Conservation (phyloP, 2,329 filamentous ascomycete genomes). For the Aspergillus carbonarius region DNA sequence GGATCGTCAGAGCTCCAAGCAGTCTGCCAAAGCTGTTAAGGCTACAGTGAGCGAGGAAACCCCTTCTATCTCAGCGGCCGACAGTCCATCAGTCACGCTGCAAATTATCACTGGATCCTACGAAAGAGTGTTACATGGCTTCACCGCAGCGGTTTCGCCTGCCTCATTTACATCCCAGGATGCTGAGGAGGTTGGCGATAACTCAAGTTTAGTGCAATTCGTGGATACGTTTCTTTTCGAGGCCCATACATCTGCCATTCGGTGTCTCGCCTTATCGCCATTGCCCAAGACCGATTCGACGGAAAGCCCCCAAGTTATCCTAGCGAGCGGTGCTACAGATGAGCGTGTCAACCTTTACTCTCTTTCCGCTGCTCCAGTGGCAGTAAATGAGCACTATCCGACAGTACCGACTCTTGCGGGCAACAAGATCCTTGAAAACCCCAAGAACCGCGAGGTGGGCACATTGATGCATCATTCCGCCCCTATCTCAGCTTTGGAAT, state of each 20-base stretch:
- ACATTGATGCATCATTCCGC: slow-evolving; percentile 82
- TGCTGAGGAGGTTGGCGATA: slow-evolving; percentile 26
- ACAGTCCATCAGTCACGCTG: slow-evolving; percentile 56
- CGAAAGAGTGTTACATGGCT: slow-evolving; percentile 85
- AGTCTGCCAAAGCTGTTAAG: slow-evolving; percentile 37
- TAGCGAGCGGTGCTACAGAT: slow-evolving; percentile 90
- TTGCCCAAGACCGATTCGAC: slow-evolving; percentile 57
- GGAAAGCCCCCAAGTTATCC: slow-evolving; percentile 73
- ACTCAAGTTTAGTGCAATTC: slow-evolving; percentile 59
- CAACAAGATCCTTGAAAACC: slow-evolving; percentile 77
- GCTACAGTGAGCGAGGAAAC: slow-evolving; percentile 21
- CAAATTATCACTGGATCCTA: slow-evolving; percentile 94
- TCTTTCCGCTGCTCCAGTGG: slow-evolving; percentile 69
- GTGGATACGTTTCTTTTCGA: slow-evolving; percentile 95
- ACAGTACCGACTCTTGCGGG: slow-evolving; percentile 67
- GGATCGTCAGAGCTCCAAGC: slow-evolving; percentile 23
- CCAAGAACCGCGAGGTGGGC: slow-evolving; percentile 83
- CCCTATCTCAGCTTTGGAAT: slow-evolving; percentile 74
- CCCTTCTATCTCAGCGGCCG: slow-evolving; percentile 23
- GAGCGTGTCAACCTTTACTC: slow-evolving; percentile 95
- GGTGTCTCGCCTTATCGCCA: slow-evolving; percentile 82
- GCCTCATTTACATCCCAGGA: slow-evolving; percentile 25
- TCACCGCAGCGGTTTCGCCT: slow-evolving; percentile 69
- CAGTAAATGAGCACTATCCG: slow-evolving; percentile 54
- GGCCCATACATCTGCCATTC: slow-evolving; percentile 85